A percentile compares a stretch with the other conserved stretches of the same genome.
Evolutionary conservation across 2,329 filamentous ascomycete genomes (phyloP).

Genomic region (Rutstroemia sp.): DNA sequence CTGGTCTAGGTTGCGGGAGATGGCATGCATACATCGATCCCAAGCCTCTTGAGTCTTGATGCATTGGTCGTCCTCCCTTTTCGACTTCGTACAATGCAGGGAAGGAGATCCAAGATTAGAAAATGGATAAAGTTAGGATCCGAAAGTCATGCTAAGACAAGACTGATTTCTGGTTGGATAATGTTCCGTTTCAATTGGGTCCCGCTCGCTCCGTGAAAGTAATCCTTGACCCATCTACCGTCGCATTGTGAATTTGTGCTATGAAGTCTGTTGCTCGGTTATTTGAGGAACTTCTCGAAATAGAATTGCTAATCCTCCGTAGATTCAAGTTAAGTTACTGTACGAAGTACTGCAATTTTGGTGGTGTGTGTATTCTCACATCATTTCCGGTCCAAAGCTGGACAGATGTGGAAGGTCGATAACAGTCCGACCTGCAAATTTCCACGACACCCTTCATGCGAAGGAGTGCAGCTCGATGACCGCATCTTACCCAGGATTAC

Average conservation of each 20-base stretch:
- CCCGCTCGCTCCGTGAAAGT: not conserved
- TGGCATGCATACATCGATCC: conserved; percentile 8
- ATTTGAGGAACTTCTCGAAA: not conserved
- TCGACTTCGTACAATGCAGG: not conserved
- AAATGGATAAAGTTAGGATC: not conserved
- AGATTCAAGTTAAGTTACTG: not conserved
- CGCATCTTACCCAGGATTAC: too few relatives aligned
- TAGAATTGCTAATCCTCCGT: not conserved
- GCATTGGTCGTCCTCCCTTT: not conserved
- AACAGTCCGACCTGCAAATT: not conserved
- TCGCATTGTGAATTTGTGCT: not conserved
- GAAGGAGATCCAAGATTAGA: conserved; percentile 6
- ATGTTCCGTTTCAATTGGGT: not conserved
- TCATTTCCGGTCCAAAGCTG: not conserved
- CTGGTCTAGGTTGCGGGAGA: not conserved
- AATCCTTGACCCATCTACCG: not conserved
- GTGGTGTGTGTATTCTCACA: not conserved
- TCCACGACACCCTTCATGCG: too few relatives aligned
- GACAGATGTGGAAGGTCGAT: conserved; percentile 1
- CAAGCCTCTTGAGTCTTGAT: not conserved
- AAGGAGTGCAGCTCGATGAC: too few relatives aligned
- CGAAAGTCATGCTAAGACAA: not conserved
- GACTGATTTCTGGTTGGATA: not conserved
- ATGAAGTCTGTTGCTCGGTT: not conserved
- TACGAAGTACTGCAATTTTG: not conserved